phyloP scores from a whole-genome alignment of 148 eudicot genomes.

The Nepenthes gracilis region DNA sequence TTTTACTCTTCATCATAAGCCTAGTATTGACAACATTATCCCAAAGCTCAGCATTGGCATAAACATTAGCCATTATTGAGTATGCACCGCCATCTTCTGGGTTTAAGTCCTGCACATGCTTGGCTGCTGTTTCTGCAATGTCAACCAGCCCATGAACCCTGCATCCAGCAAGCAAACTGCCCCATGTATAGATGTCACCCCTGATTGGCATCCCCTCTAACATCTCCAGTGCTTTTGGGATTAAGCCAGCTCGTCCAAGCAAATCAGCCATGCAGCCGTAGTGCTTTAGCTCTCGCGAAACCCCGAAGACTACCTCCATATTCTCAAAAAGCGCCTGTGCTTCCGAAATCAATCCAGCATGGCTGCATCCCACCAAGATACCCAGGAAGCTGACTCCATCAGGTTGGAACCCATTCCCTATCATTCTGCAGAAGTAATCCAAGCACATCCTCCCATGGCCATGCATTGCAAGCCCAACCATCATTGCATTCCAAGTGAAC shows the following conservation, averaged over 20 bases:
- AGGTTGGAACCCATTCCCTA: constrained; percentile 31
- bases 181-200: constrained; percentile 76
- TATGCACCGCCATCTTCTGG: constrained; percentile 77
- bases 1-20: constrained; percentile 35
- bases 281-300: constrained; percentile 64
- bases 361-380: constrained; percentile 71
- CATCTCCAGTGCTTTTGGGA: constrained; percentile 56
- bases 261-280: constrained; percentile 89
- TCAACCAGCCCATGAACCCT: constrained; percentile 60
- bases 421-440: constrained; percentile 54
- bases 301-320: constrained; percentile 47
- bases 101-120: constrained; percentile 36
- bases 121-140: constrained; percentile 56
- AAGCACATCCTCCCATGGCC: constrained; percentile 46
- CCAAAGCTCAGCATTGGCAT: constrained; percentile 65
- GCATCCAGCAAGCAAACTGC: constrained; percentile 76
- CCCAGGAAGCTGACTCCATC: constrained; percentile 76
- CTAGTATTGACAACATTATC: constrained; percentile 53
- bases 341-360: constrained; percentile 55
- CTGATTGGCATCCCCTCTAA: constrained; percentile 51
- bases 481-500: constrained; percentile 76
- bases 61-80: constrained; percentile 64
- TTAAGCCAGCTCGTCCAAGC: constrained; percentile 67
- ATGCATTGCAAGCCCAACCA: constrained; percentile 67
- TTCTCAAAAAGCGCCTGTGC: constrained; percentile 39